phyloP scores from a whole-genome alignment of 2,329 filamentous ascomycete species.

The Colletotrichum phormii region DNA sequence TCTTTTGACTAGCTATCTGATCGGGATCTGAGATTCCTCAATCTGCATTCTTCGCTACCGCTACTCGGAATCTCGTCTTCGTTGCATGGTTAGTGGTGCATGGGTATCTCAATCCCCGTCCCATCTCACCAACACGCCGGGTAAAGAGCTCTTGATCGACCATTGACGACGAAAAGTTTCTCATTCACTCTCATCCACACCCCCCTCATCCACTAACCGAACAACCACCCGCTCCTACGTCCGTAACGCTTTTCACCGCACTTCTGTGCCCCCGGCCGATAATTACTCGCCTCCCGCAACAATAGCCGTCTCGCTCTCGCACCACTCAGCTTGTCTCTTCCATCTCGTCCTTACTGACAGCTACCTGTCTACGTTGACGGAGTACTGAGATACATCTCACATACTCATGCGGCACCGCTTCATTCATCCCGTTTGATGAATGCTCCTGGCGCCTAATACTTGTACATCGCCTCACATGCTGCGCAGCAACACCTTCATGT shows the following conservation, averaged over 20 bases:
- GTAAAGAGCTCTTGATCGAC: neutral
- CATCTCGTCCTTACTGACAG: neutral
- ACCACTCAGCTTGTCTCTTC: neutral
- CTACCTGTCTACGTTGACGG: neutral
- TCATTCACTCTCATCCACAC: neutral
- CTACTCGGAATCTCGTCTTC: neutral
- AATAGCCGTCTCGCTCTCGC: conserved; percentile 4
- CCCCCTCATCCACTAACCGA: neutral
- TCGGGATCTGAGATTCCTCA: conserved; percentile 8
- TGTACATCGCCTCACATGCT: neutral
- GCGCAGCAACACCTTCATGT: neutral
- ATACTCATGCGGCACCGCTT: neutral
- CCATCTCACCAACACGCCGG: neutral
- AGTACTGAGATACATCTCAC: neutral
- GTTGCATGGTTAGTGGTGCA: neutral
- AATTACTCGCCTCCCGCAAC: conserved; percentile 1
- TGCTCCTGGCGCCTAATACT: neutral
- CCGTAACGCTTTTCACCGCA: conserved; percentile 15
- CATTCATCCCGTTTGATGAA: neutral
- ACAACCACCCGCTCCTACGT: conserved; percentile 16
- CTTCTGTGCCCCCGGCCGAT: neutral
- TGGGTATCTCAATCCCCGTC: neutral
- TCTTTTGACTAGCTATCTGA: neutral
- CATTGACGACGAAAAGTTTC: neutral
- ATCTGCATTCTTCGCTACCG: neutral